Conservation (phyloP, 2,329 filamentous ascomycete genomes). For the Fusarium sp. region DNA sequence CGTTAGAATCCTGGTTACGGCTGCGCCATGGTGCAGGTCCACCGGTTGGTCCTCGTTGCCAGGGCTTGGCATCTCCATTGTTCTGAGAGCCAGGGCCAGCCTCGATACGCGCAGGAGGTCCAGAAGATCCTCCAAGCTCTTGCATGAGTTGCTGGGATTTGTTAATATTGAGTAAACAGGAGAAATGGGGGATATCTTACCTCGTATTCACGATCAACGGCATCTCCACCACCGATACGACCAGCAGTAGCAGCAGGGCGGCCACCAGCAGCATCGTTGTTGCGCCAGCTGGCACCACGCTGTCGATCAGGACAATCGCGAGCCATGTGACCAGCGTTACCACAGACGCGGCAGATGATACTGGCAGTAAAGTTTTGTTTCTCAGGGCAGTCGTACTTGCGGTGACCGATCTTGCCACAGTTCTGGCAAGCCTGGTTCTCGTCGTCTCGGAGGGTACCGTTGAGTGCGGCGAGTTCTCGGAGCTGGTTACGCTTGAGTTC, state of each 20-base stretch:
- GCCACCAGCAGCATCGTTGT: constrained; percentile 69
- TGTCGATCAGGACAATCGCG: constrained; percentile 96
- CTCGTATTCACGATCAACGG: constrained; percentile 94
- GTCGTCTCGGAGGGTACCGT: constrained; percentile 98
- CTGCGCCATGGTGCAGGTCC: constrained; percentile 84
- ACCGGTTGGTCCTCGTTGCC: constrained; percentile 87
- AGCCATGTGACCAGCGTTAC: constrained; percentile 98
- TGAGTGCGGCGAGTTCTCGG: constrained; percentile 95
- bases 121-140: constrained; percentile 77
- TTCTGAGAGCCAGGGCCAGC: constrained; percentile 73
- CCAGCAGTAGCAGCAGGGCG: constrained; percentile 67
- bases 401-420: constrained; percentile 97
- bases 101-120: constrained; percentile 84
- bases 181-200: constrained; percentile 61
- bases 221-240: constrained; percentile 80
- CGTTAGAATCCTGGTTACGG: constrained; percentile 64
- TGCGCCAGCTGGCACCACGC: constrained; percentile 91
- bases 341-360: constrained; percentile 98
- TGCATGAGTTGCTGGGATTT: constrained; percentile 87
- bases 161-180: constrained; percentile 53
- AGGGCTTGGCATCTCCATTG: constrained; percentile 79
- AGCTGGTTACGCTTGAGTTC: constrained; percentile 99
- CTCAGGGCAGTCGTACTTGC: constrained; percentile 98
- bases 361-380: constrained; percentile 99
- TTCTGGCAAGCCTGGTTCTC: constrained; percentile 99